Evolutionary conservation across 1,284 basidiomycete genomes (phyloP).

Genomic region (Puccinia hordei): DNA sequence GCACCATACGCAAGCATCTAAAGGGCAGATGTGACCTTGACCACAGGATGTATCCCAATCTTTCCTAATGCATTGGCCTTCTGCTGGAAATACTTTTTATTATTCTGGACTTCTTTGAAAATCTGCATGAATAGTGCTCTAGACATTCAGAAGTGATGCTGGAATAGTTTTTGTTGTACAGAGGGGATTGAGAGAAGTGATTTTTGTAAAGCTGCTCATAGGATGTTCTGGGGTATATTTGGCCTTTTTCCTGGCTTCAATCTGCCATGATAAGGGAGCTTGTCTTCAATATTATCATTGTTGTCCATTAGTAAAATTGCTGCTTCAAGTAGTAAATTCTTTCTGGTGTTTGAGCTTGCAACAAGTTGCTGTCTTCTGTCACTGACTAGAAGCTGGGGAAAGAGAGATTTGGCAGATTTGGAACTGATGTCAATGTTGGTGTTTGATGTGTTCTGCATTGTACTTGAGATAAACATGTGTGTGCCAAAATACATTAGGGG

Average conservation of each 20-base stretch:
- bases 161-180: not conserved
- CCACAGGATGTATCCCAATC: not conserved
- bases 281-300: not conserved
- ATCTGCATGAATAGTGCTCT: too few species aligned
- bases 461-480: too few species aligned
- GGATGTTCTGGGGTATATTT: not conserved
- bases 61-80: not conserved
- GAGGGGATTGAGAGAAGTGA: not conserved
- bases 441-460: too few species aligned
- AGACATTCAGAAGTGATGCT: not conserved
- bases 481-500: not conserved
- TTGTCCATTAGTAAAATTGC: too few species aligned
- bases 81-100: not conserved
- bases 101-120: not conserved
- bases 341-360: too few species aligned
- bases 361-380: conserved; percentile 2
- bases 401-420: not conserved
- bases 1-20: not conserved
- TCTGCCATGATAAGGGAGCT: not conserved
- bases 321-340: too few species aligned
- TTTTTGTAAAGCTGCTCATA: not conserved
- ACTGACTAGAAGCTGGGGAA: not conserved
- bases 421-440: too few species aligned
- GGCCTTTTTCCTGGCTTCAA: not conserved
- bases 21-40: not conserved